Percentiles rank a stretch among this genome's conserved stretches.
Evolutionary conservation across 352 stramenopile genomes (phyloP).

Genomic region (Detonula confervacea): DNA sequence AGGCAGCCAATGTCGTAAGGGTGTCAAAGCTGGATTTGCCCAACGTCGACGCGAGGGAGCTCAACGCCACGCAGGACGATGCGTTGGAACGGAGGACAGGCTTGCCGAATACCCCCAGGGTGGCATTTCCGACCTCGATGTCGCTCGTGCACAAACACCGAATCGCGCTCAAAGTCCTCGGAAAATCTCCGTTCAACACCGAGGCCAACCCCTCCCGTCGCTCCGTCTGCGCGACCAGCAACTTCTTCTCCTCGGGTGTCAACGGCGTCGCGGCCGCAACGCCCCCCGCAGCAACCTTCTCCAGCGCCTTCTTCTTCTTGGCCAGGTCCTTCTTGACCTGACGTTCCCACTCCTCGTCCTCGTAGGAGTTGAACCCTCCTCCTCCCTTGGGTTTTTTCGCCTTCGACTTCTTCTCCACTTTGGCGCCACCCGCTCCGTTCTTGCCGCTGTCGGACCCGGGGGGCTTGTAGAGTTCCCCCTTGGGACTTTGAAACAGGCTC

Average conservation of each 20-base stretch:
- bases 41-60: conserved; percentile 53
- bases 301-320: background rate
- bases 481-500: conserved; percentile 59
- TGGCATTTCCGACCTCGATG: conserved; percentile 83
- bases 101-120: conserved; percentile 55
- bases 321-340: conserved; percentile 82
- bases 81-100: too few species aligned
- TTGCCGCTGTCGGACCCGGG: background rate
- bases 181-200: conserved; percentile 55
- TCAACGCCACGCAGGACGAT: conserved; percentile 45
- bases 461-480: conserved; percentile 63
- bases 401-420: conserved; percentile 41
- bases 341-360: conserved; percentile 85
- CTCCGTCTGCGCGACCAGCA: conserved; percentile 64
- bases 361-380: conserved; percentile 55
- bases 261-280: too few species aligned
- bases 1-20: conserved; percentile 68
- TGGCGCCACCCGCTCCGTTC: background rate
- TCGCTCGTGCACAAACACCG: conserved; percentile 63
- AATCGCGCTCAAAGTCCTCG: conserved; percentile 59
- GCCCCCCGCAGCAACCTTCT: too few species aligned
- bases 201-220: conserved; percentile 43
- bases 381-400: conserved; percentile 39
- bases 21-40: conserved; percentile 57
- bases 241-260: conserved; percentile 70